These are phyloP conservation scores for Mortierella sp. DNA, from an alignment of 371 early-diverging fungal genomes.

Conservation along the genomic window DNA sequence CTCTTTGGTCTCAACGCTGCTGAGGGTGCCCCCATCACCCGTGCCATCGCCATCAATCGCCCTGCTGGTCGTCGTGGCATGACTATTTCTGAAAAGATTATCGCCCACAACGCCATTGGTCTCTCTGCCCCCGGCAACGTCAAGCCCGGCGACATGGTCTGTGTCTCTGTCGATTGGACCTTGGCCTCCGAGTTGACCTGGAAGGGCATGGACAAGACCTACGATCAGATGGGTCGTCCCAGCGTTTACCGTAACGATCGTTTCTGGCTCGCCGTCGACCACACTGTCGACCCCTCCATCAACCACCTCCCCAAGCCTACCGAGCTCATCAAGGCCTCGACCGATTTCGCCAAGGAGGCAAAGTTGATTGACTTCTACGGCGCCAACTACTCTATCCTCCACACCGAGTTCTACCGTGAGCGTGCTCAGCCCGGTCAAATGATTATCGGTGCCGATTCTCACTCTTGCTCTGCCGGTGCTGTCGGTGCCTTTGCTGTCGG, in stretches of 20 bases:
- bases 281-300: conserved; percentile 84
- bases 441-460: conserved; percentile 87
- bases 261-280: conserved; percentile 88
- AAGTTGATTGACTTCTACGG: conserved; percentile 78
- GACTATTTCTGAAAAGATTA: conserved; percentile 84
- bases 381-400: conserved; percentile 85
- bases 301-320: conserved; percentile 78
- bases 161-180: conserved; percentile 87
- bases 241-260: conserved; percentile 82
- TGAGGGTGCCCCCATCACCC: conserved; percentile 60
- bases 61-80: conserved; percentile 72
- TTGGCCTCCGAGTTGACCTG: conserved; percentile 85
- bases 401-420: conserved; percentile 87
- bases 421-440: conserved; percentile 87
- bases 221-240: conserved; percentile 81
- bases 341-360: conserved; percentile 80
- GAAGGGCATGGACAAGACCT: conserved; percentile 91
- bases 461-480: conserved; percentile 85
- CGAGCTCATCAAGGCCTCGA: conserved; percentile 76
- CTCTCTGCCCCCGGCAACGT: conserved; percentile 72
- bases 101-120: conserved; percentile 80
- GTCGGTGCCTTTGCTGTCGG: conserved; percentile 86
- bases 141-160: conserved; percentile 84
- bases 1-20: conserved; percentile 69
- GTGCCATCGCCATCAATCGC: conserved; percentile 60